Percentiles rank a stretch among this genome's conserved stretches.
Evolutionary conservation across 306 rosid species (phyloP).

Genomic region (Prunus davidiana): DNA sequence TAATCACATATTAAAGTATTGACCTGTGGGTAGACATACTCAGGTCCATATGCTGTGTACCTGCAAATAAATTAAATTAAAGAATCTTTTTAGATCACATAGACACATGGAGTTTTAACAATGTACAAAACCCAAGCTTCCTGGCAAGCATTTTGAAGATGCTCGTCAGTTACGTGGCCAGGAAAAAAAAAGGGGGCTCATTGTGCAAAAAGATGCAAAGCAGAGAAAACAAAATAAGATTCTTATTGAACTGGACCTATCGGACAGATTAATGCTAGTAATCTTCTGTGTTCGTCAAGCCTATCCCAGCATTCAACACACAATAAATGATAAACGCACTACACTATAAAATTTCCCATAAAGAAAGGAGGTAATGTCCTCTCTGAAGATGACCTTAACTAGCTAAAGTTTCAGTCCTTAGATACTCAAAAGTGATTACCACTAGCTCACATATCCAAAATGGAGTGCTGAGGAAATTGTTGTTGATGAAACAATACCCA

Average conservation of each 20-base stretch:
- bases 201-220: neutral
- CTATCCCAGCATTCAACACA: neutral
- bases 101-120: neutral
- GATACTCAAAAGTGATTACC: neutral
- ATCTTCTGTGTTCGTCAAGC: neutral
- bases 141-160: neutral
- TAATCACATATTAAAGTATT: neutral
- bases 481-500: neutral
- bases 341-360: neutral
- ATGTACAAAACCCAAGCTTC: neutral
- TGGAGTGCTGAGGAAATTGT: neutral
- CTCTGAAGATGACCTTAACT: neutral
- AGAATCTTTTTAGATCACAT: neutral
- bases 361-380: neutral
- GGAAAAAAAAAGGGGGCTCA: neutral
- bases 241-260: neutral
- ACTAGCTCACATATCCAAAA: neutral
- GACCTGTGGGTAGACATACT: constrained; percentile 30
- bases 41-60: constrained; percentile 30
- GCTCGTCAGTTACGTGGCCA: neutral
- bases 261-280: neutral
- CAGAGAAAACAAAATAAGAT: neutral
- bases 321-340: neutral
- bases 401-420: neutral
- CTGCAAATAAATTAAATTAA: constrained; percentile 11